Evolutionary conservation across 352 stramenopile genomes (phyloP).

Genomic region (Phytophthora cryptogea): DNA sequence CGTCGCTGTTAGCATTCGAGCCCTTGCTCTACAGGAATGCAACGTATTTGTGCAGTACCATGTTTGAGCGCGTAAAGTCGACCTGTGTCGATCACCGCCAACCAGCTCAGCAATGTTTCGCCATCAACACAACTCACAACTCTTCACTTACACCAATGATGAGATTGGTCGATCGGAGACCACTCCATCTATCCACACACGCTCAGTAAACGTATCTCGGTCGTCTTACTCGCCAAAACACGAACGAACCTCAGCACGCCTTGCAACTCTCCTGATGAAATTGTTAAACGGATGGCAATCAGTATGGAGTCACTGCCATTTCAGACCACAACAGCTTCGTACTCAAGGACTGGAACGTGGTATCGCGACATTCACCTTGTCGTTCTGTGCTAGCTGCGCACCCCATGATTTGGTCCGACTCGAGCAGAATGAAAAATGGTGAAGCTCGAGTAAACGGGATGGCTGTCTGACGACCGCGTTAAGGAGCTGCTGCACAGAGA

Average conservation of each 20-base stretch:
- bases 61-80: slow-evolving; percentile 83
- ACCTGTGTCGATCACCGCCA: slow-evolving; percentile 38
- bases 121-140: not conserved
- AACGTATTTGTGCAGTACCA: slow-evolving; percentile 27
- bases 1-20: not conserved
- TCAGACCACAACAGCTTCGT: not conserved
- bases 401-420: slow-evolving; percentile 29
- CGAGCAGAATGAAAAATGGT: slow-evolving; percentile 15
- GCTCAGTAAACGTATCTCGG: not conserved
- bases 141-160: slow-evolving; percentile 61
- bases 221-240: not conserved
- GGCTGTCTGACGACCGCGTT: slow-evolving; percentile 12
- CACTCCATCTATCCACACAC: slow-evolving; percentile 38
- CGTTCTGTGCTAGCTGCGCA: slow-evolving; percentile 29
- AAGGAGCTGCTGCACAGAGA: slow-evolving; percentile 15
- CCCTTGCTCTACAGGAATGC: not conserved
- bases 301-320: slow-evolving; percentile 4
- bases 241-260: slow-evolving; percentile 52
- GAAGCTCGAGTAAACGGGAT: slow-evolving; percentile 5
- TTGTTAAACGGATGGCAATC: slow-evolving; percentile 14
- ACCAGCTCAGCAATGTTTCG: slow-evolving; percentile 15
- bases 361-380: slow-evolving; percentile 3
- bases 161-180: slow-evolving; percentile 69
- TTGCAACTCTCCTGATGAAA: slow-evolving; percentile 56
- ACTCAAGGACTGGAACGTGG: slow-evolving; percentile 10